Evolutionary conservation across 2,329 filamentous ascomycete genomes (phyloP), one percentile per base, ranked within the genome.

Genomic region (Stagonosporopsis chrysanthemi): DNA sequence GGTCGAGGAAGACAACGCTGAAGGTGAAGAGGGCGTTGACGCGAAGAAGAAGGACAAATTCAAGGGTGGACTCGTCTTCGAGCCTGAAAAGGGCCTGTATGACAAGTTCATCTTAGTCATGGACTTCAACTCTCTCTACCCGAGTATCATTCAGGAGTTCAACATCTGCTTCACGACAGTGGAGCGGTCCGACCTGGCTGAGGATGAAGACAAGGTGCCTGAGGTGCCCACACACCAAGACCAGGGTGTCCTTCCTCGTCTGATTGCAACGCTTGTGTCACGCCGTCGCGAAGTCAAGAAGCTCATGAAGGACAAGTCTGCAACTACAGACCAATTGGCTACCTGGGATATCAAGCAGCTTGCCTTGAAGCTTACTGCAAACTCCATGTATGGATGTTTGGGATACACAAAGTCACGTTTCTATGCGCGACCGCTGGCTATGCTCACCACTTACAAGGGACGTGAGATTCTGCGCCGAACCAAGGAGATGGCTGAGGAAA

Each of bases 131-230:
- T 97, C 93, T 69, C 83, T 99, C 61, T 99, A 99, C 71, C 95
- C 95, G 29, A 97, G 92, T 73, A 98, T 99, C 72, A 99, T 99
- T 60, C 96, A 99, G 73, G 96, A 99, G 83, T 99, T 88, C 81
- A 99, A 99, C 78, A 99, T 99, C 67, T 99, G 96, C 81, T 99
- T 99, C 78, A 99, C 95, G 2, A 99, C 96, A 0, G 92, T 99
- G 6, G 91, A 98, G 60, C 85, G 95, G 67, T 82, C 85, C 38
- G 81, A 85, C 59, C 79, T 89, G 67, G 85, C 86, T 31, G 88
- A 93, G 39, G 90, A 95, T 46, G 92, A 97, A 50, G 92, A 98
- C 52, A 87, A 86, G 52, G 91, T 98, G 1, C 95, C 95, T 0
- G 91, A 96, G 60, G 90, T 97, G 1, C 94, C 94, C 2, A 80